A percentile compares a stretch with the other conserved stretches of the same genome.
Conservation (phyloP, 2,329 filamentous ascomycete genomes). For the Fonsecaea pedrosoi region DNA sequence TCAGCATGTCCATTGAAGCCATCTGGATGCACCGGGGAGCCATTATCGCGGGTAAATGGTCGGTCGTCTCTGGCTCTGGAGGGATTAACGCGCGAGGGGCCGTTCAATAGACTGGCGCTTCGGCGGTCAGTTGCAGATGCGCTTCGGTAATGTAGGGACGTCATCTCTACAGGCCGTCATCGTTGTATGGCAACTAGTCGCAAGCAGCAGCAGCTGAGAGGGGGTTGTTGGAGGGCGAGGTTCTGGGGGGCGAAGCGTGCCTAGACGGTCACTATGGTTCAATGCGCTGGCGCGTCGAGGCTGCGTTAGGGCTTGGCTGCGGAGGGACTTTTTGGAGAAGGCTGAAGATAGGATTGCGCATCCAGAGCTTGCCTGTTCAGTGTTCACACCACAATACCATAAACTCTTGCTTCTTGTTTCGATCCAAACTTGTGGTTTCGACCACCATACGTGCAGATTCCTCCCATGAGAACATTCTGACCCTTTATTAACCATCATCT, state of each 20-base stretch:
- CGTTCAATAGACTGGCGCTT: conserved; percentile 31
- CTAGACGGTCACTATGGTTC: neutral
- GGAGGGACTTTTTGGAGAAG: conserved; percentile 6
- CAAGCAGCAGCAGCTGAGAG: neutral
- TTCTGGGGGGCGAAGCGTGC: neutral
- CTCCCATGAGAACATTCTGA: neutral
- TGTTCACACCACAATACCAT: neutral
- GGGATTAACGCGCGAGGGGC: conserved; percentile 39
- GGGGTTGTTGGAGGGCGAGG: neutral
- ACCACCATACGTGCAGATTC: neutral
- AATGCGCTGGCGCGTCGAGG: conserved; percentile 12
- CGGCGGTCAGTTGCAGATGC: conserved; percentile 40
- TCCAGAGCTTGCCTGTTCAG: conserved; percentile 16
- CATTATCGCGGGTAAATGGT: conserved; percentile 32
- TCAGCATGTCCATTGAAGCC: conserved; percentile 33
- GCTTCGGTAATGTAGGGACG: conserved; percentile 39
- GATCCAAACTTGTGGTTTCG: neutral
- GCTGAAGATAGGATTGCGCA: conserved; percentile 22
- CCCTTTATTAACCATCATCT: neutral
- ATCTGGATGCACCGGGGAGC: conserved; percentile 34
- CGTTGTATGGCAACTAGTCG: conserved; percentile 3
- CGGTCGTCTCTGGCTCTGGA: conserved; percentile 37
- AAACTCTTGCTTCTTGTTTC: neutral
- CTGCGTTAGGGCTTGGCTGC: conserved; percentile 16
- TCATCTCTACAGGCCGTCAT: conserved; percentile 33